A percentile compares a stretch with the other conserved stretches of the same genome.
phyloP scores from a whole-genome alignment of 345 rosid species.

The Gossypioides kirkii region DNA sequence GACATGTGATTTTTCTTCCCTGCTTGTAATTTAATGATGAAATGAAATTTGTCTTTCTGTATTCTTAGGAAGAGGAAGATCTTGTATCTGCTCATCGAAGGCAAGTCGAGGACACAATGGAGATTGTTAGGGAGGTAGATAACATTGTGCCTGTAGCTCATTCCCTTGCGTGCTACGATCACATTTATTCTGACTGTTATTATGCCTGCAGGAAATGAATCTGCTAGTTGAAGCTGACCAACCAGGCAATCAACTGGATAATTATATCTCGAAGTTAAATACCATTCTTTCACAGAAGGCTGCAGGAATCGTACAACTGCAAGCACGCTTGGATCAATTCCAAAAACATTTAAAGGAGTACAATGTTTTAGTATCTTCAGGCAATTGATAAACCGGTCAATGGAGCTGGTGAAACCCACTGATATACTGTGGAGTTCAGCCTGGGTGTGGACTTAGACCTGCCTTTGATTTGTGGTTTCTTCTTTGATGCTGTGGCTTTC shows the following conservation, averaged over 20 bases:
- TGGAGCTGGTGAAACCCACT: slow-evolving; percentile 3
- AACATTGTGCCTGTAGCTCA: background rate
- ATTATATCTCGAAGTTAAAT: slow-evolving; percentile 45
- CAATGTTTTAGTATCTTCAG: slow-evolving; percentile 38
- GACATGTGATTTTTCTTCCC: background rate
- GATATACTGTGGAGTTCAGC: background rate
- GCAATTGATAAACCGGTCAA: slow-evolving; percentile 8
- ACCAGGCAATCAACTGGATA: slow-evolving; percentile 55
- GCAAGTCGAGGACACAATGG: slow-evolving; percentile 54
- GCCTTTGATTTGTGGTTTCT: background rate
- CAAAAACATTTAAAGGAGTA: slow-evolving; percentile 45
- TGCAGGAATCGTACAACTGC: slow-evolving; percentile 50
- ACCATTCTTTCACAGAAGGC: slow-evolving; percentile 56
- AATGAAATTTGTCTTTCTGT: slow-evolving; percentile 6
- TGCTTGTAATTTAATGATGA: background rate
- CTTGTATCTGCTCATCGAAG: slow-evolving; percentile 50
- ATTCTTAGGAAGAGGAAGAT: slow-evolving; percentile 51
- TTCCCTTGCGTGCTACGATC: background rate
- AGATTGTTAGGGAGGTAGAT: slow-evolving; percentile 47
- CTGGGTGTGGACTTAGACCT: background rate
- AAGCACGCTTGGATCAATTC: slow-evolving; percentile 44
- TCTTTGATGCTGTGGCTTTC: background rate
- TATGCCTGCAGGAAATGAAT: slow-evolving; percentile 51
- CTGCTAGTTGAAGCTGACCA: slow-evolving; percentile 55
- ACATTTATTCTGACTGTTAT: slow-evolving; percentile 2